Evolutionary conservation across 805 yeast species (phyloP).

Genomic region (Kluyveromyces wickerhamii): DNA sequence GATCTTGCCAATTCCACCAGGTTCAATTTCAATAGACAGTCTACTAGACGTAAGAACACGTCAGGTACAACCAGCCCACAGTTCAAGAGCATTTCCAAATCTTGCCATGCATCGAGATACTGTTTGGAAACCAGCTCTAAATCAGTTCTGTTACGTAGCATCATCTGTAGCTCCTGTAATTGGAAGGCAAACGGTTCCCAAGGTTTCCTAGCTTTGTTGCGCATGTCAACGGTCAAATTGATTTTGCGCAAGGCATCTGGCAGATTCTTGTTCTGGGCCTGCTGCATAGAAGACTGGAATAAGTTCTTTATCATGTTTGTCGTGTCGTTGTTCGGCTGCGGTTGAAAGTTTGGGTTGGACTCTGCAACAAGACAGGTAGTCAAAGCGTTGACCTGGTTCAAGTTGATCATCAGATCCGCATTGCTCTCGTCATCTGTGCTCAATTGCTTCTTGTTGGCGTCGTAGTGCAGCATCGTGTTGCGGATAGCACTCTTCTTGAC

Average conservation of each 20-base stretch:
- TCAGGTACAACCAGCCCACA: constrained; percentile 58
- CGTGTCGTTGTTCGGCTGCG: constrained; percentile 45
- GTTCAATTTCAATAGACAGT: constrained; percentile 53
- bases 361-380: constrained; percentile 28
- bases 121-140: constrained; percentile 50
- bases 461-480: constrained; percentile 19
- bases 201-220: constrained; percentile 52
- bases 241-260: constrained; percentile 58
- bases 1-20: constrained; percentile 54
- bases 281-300: constrained; percentile 52
- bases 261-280: constrained; percentile 47
- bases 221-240: constrained; percentile 58
- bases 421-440: constrained; percentile 9
- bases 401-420: constrained; percentile 17
- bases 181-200: constrained; percentile 70
- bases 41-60: constrained; percentile 64
- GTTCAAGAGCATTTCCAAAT: constrained; percentile 56
- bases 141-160: constrained; percentile 65
- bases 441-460: constrained; percentile 24
- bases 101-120: constrained; percentile 54
- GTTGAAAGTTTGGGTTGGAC: constrained; percentile 45
- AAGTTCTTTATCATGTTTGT: constrained; percentile 51
- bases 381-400: constrained; percentile 31
- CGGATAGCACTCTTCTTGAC: too few relatives aligned
- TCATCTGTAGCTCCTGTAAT: constrained; percentile 56